These are phyloP conservation scores for Xerocomus potaroensis DNA, from an alignment of 768 basidiomycete species.

Conservation along the genomic window DNA sequence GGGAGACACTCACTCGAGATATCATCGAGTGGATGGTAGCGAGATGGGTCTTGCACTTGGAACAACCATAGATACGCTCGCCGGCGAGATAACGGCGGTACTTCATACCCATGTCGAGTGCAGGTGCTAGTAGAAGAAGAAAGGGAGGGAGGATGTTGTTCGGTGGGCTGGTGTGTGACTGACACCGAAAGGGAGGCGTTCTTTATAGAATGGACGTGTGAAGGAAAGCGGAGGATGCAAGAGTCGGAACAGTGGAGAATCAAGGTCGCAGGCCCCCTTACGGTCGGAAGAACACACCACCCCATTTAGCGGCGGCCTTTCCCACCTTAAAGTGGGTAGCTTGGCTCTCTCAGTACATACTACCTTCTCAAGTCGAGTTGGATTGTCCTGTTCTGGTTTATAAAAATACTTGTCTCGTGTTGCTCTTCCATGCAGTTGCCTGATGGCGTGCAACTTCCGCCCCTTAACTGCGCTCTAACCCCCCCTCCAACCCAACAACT, in stretches of 20 bases:
- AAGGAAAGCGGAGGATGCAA: constrained; percentile 13
- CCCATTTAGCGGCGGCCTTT: constrained; percentile 23
- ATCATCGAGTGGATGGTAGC: constrained; percentile 91
- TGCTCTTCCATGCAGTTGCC: no score
- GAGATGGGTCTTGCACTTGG: constrained; percentile 82
- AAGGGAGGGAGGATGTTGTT: constrained; percentile 1
- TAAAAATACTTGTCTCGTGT: no score
- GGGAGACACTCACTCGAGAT: constrained; percentile 58
- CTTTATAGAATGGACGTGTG: constrained; percentile 32
- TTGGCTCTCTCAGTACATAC: no score
- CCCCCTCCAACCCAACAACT: no score
- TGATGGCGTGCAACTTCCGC: neutral
- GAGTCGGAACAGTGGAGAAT: constrained; percentile 9
- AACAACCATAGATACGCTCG: constrained; percentile 85
- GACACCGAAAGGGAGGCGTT: constrained; percentile 6
- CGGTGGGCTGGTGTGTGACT: neutral
- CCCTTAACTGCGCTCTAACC: constrained; percentile 27
- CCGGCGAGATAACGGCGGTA: constrained; percentile 84
- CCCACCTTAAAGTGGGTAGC: constrained; percentile 21
- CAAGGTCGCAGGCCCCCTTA: constrained; percentile 20
- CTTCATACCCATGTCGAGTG: constrained; percentile 73
- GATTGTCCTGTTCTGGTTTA: no score
- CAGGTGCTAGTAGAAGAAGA: neutral
- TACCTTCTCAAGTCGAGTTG: no score
- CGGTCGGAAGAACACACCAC: constrained; percentile 17